These are phyloP conservation scores for Paxillus ammoniavirescens DNA, from an alignment of 768 basidiomycete species.

Conservation along the genomic window DNA sequence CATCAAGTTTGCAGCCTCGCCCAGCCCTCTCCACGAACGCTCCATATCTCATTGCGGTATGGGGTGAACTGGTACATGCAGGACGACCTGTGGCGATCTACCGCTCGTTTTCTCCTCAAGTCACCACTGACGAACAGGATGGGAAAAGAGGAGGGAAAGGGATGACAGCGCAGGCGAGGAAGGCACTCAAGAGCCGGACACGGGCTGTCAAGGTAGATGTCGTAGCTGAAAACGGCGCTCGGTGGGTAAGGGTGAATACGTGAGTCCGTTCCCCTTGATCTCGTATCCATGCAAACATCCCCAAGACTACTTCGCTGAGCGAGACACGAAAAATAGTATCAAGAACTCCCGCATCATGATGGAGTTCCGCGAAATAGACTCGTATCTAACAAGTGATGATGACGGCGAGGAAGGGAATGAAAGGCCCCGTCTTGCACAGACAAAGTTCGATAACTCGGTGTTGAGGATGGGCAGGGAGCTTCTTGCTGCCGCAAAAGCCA, in stretches of 20 bases:
- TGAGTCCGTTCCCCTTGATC: slow-evolving; percentile 39
- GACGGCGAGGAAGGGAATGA: slow-evolving; percentile 32
- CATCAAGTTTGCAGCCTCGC: slow-evolving; percentile 37
- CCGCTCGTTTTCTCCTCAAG: slow-evolving; percentile 41
- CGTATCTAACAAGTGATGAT: slow-evolving; percentile 59
- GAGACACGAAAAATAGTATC: slow-evolving; percentile 44
- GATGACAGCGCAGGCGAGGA: not conserved
- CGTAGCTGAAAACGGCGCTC: slow-evolving; percentile 67
- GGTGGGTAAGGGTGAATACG: slow-evolving; percentile 90
- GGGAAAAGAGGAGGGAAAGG: not conserved
- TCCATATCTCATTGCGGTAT: slow-evolving; percentile 77
- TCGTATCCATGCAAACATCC: not conserved
- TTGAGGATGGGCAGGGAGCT: slow-evolving; percentile 70
- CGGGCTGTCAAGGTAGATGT: slow-evolving; percentile 71
- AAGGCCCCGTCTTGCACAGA: slow-evolving; percentile 44
- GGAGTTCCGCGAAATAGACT: slow-evolving; percentile 85
- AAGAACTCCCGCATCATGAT: slow-evolving; percentile 74
- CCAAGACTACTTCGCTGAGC: not conserved
- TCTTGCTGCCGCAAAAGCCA: slow-evolving; percentile 57
- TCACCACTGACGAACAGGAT: not conserved
- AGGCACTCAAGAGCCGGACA: not conserved
- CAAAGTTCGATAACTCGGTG: slow-evolving; percentile 69
- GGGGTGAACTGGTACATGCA: slow-evolving; percentile 72
- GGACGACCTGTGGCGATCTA: slow-evolving; percentile 59
- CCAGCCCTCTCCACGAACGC: slow-evolving; percentile 72